Conservation (phyloP, 169 alveolate species). For the Plasmodium sp. region DNA sequence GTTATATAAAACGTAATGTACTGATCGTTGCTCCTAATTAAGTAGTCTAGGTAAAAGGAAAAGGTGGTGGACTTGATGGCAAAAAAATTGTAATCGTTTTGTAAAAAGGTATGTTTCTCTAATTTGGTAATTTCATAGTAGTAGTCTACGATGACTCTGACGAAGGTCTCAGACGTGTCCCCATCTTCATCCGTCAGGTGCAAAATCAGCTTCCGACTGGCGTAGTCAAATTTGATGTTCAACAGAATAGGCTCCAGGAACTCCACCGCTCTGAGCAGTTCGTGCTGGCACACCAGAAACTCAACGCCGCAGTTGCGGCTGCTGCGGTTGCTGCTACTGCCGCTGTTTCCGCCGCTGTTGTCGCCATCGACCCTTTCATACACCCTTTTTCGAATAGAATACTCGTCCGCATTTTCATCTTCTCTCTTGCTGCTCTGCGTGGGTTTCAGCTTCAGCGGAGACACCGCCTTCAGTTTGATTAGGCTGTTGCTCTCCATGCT, state of each 20-base stretch:
- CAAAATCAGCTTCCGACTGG: slow-evolving; percentile 15
- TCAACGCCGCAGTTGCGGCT: neutral
- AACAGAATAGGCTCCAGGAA: slow-evolving; percentile 46
- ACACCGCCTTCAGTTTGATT: slow-evolving; percentile 27
- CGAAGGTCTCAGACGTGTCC: slow-evolving; percentile 65
- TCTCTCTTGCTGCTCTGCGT: neutral
- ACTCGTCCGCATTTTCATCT: slow-evolving; percentile 33
- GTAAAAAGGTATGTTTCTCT: slow-evolving; percentile 52
- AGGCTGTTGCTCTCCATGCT: slow-evolving; percentile 7
- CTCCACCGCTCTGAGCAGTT: slow-evolving; percentile 56
- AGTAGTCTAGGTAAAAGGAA: slow-evolving; percentile 52
- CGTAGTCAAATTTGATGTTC: slow-evolving; percentile 72
- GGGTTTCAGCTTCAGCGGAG: slow-evolving; percentile 35
- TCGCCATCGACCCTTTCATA: slow-evolving; percentile 19
- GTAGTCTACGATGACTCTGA: slow-evolving; percentile 34
- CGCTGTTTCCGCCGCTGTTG: too few species aligned
- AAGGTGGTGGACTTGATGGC: slow-evolving; percentile 15
- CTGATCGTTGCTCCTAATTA: slow-evolving; percentile 21
- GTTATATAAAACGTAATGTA: slow-evolving; percentile 41
- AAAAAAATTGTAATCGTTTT: slow-evolving; percentile 34
- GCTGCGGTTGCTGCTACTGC: too few species aligned
- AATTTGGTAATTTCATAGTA: slow-evolving; percentile 29
- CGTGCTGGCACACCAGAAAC: slow-evolving; percentile 55
- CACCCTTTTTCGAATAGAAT: slow-evolving; percentile 34
- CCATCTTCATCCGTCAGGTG: slow-evolving; percentile 74